These are phyloP conservation scores for Trichoderma aggressivum DNA, from an alignment of 2,329 filamentous ascomycete species.

Conservation along the genomic window DNA sequence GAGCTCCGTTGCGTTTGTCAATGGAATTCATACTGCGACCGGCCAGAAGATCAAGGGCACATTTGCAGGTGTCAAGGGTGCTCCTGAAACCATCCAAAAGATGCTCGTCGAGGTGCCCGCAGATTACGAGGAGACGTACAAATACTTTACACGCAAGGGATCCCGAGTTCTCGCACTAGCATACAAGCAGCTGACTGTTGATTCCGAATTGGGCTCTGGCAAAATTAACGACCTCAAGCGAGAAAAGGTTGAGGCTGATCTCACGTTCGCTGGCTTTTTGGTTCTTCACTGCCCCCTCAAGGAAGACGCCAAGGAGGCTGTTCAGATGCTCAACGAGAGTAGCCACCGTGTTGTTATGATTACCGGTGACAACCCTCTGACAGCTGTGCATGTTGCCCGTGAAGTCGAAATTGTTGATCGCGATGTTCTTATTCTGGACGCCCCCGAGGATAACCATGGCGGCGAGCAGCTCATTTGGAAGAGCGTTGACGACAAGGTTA, in stretches of 20 bases:
- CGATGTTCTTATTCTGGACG: constrained; percentile 90
- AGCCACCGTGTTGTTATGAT: constrained; percentile 99
- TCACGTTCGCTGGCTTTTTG: constrained; percentile 91
- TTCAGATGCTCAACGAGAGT: constrained; percentile 97
- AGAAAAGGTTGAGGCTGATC: constrained; percentile 79
- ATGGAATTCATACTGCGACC: constrained; percentile 66
- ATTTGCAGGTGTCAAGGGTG: constrained; percentile 94
- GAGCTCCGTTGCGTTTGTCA: constrained; percentile 84
- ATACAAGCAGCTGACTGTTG: constrained; percentile 84
- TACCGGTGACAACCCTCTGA: constrained; percentile 95
- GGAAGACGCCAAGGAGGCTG: constrained; percentile 88
- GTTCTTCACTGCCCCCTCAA: constrained; percentile 95
- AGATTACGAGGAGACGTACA: constrained; percentile 96
- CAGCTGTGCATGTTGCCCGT: constrained; percentile 89
- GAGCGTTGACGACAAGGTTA: constrained; percentile 86
- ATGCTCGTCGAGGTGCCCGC: constrained; percentile 81
- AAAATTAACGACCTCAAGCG: constrained; percentile 93
- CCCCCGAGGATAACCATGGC: constrained; percentile 81
- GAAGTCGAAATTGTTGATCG: constrained; percentile 97
- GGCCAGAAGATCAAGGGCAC: constrained; percentile 78
- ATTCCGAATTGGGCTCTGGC: constrained; percentile 75
- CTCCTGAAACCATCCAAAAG: constrained; percentile 92
- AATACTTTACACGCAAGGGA: constrained; percentile 94
- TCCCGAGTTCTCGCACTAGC: constrained; percentile 90
- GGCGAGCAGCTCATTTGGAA: constrained; percentile 87